Evolutionary conservation across 495 filamentous ascomycete genomes (phyloP).

Genomic region (Talaromyces borbonicus): DNA sequence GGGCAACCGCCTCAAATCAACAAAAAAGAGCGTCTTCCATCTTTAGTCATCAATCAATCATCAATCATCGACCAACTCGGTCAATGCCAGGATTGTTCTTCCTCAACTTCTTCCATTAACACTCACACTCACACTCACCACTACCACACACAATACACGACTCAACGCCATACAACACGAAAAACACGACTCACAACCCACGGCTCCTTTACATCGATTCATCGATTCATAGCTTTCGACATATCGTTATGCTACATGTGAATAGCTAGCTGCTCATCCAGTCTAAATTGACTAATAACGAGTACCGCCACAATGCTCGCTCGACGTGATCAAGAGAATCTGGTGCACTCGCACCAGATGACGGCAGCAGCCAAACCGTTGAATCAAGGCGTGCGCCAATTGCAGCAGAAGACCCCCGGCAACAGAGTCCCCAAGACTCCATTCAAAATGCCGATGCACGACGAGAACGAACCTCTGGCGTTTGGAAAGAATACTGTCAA

Average conservation of each 20-base stretch:
- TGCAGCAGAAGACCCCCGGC: conserved; percentile 70
- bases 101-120: too few species aligned
- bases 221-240: conserved; percentile 1
- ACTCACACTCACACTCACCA: too few species aligned
- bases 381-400: conserved; percentile 52
- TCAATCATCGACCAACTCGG: conserved; percentile 18
- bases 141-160: too few species aligned
- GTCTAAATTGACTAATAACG: too few species aligned
- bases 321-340: conserved; percentile 83
- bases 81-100: too few species aligned
- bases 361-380: conserved; percentile 69
- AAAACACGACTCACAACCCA: background rate
- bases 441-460: conserved; percentile 71
- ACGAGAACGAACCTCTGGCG: conserved; percentile 67
- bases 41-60: background rate
- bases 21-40: conserved; percentile 14
- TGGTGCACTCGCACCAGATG: conserved; percentile 64
- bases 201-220: background rate
- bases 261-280: too few species aligned
- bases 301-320: conserved; percentile 57
- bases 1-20: conserved; percentile 32
- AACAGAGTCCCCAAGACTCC: conserved; percentile 73
- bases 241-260: too few species aligned
- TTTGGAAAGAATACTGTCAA: conserved; percentile 58
- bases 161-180: too few species aligned